phyloP scores from a whole-genome alignment of 2,329 filamentous ascomycete genomes.

The Colletotrichum eleusines region DNA sequence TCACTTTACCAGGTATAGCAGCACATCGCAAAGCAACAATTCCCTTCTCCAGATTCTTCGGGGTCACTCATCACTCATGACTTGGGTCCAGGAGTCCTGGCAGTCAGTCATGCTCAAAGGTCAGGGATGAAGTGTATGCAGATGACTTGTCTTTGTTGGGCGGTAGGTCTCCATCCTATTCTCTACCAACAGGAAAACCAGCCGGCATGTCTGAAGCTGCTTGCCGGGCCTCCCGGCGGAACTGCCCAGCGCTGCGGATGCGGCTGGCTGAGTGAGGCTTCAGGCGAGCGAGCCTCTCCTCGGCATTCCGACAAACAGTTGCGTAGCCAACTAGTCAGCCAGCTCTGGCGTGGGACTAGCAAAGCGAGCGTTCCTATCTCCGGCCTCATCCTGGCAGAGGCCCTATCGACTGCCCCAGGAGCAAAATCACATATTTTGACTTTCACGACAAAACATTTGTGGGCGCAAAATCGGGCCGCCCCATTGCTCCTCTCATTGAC shows the following conservation, averaged over 20 bases:
- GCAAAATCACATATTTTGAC: constrained; percentile 39
- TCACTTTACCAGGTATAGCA: constrained; percentile 9
- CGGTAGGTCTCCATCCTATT: constrained; percentile 24
- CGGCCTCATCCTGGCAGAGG: constrained; percentile 31
- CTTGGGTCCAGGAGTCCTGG: background rate
- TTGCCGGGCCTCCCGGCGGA: constrained; percentile 1
- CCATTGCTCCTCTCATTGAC: constrained; percentile 34
- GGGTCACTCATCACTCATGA: constrained; percentile 3
- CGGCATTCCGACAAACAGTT: constrained; percentile 20
- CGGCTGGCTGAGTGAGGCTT: constrained; percentile 21
- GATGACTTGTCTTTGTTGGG: constrained; percentile 40
- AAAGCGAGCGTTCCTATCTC: constrained; percentile 42
- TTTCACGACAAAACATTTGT: constrained; percentile 37
- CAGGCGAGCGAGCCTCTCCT: constrained; percentile 14
- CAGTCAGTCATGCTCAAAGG: constrained; percentile 22
- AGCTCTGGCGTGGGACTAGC: constrained; percentile 44
- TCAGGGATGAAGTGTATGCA: constrained; percentile 22
- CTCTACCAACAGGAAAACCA: constrained; percentile 16
- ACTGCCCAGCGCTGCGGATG: constrained; percentile 8
- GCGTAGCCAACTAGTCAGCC: constrained; percentile 22
- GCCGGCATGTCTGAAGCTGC: constrained; percentile 1
- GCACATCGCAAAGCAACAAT: background rate
- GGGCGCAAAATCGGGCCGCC: constrained; percentile 33
- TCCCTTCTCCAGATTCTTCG: background rate
- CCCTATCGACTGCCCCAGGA: constrained; percentile 30